Evolutionary conservation across 352 stramenopile genomes (phyloP), one percentile per base, ranked within the genome.

Genomic region (Pilasporangium apinafurcum): DNA sequence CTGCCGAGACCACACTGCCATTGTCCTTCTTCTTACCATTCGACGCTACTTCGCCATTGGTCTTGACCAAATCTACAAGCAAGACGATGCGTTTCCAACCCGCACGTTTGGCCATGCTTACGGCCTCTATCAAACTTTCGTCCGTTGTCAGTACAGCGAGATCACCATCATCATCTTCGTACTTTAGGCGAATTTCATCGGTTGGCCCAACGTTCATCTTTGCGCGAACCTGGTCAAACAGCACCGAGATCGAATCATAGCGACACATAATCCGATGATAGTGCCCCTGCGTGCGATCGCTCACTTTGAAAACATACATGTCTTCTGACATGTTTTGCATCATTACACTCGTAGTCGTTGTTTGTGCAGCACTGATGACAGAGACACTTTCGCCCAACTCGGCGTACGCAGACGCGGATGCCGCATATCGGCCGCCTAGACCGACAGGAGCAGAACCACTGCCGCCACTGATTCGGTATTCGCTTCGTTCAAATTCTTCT

Each of bases 261-360:
- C 64, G 65, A 31, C 77, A 87, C 61, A 91, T 74, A 43, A 95
- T 80, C 31, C 83, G 83, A 55, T 95, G 82, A 53, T 88, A 91
- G 43, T 93, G 81, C 14, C 80, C 81, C 44, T 86, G 64, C 10
- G 65, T 61, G 27, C 71, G 72, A 38, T 93, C 82, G 41, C 77
- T 94, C 30, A 95, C 78, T 56, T 95, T 95, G 61, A 95, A 95
- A 24, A 95, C 65, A 41, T 92, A 95, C 38, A 58, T 62, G 9
- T 91, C 82, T 28, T 92, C 81, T 14, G 61, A 59, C 35, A 63
- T 58, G 34, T 81, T 81, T 26, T 73, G 65, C 53, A 80, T 82
- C 59, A 91, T 54, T 10, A 84, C 69, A 31, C 74, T 92, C 24
- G 78, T 90, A 5, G 73, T 79, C 1, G 71, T 68, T 10, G 82